Evolutionary conservation across 2,329 filamentous ascomycete genomes (phyloP), one percentile per base, ranked within the genome.

Genomic region (Monosporascus sp.): DNA sequence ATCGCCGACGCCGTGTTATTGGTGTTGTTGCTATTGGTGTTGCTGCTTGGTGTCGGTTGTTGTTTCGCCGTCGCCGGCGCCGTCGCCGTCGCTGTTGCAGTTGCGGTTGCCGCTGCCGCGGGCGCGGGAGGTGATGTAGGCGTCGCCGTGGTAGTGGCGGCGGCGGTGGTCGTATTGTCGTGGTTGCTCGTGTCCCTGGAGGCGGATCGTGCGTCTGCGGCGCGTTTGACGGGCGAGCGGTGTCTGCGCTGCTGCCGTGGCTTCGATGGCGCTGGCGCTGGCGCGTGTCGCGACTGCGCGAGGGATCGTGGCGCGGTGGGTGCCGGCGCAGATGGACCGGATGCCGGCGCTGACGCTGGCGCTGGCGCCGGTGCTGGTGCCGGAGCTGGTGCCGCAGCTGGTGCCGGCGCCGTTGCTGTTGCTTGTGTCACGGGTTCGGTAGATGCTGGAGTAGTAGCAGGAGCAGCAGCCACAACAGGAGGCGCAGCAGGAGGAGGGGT

Each of bases 241-340:
- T 59, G 60, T 43, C 61, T 66, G 36, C 59, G 60, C 15, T 56
- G 43, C 18, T 46, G 58, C 20, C 57, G 62, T 24, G 53, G 54
- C 15, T 62, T 31, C 4, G 27, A 31, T 5, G 27, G 27, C 27
- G 27, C 27, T 2, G 27, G 27, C 27, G 35, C 27, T 17, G 54
- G 57, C 5, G 65, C 63, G 49, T 72, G 68, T 37, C 67, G 68
- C 31, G 70, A 72, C 48, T 70, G 65, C 38, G 63, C 64, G 24
- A 72, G 60, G 8, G 59, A 62, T 51, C 57, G 65, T 27, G 59
- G 59, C 7, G 61, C 53, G 48, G 49, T 54, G 2, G 57, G 24
- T 25, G 44, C 37, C 31, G 61, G n/a, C 46, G 58, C 51, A 11
- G 52, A 27, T 48, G 54, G 9, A 7, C 51, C 31, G 11, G 55